Conservation (phyloP, 805 yeast genomes). For the Kazachstania bromeliacearum region DNA sequence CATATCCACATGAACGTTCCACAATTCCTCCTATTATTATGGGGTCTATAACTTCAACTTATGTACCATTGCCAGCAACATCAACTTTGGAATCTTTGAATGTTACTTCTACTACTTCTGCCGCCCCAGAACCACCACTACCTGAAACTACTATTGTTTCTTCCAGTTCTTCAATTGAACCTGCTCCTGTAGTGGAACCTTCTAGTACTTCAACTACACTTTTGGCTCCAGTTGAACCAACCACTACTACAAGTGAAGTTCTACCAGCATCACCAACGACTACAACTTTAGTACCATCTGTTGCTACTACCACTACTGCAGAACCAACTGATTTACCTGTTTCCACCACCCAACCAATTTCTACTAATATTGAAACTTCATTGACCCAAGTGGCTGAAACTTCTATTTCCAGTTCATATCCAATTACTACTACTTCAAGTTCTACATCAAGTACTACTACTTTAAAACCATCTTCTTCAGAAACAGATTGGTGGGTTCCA, state of each 20-base stretch:
- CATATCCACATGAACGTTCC: neutral
- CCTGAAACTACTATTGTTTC: slow-evolving; percentile 1
- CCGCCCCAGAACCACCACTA: neutral
- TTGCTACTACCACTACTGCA: slow-evolving; percentile 1
- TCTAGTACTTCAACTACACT: neutral
- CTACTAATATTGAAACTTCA: neutral
- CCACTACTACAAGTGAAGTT: neutral
- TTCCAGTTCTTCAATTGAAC: neutral
- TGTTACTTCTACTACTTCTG: neutral
- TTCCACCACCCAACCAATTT: neutral
- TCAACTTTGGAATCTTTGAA: neutral
- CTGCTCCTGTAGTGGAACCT: no score
- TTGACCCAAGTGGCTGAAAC: neutral
- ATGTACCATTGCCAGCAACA: neutral
- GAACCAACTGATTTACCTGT: neutral
- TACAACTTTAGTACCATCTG: neutral
- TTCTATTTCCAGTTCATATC: neutral
- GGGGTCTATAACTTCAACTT: neutral
- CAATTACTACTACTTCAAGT: neutral
- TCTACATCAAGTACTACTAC: slow-evolving; percentile 1
- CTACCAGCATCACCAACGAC: neutral
- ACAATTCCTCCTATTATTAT: neutral
- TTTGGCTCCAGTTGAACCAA: neutral
- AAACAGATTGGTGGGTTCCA: slow-evolving; percentile 34
- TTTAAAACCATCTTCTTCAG: neutral